Evolutionary conservation across 257 asterid species (phyloP).

Genomic region (Solanum pimpinellifolium): DNA sequence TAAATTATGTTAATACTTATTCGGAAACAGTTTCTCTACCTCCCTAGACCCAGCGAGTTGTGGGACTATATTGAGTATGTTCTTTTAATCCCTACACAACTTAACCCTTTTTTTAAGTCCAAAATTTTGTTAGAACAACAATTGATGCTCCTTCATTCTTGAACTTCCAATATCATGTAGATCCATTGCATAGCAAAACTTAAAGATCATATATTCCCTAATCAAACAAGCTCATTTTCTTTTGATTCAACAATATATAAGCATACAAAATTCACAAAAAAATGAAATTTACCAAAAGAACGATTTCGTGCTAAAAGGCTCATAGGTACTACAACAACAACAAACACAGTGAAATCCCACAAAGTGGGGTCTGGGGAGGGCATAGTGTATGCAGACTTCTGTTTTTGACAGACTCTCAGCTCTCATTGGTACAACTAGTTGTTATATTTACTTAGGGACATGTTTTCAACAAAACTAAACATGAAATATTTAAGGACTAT

Average conservation of each 20-base stretch:
- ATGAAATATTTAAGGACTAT: not conserved
- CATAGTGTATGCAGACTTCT: not conserved
- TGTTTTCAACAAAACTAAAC: not conserved
- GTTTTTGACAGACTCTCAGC: not conserved
- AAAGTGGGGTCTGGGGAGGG: not conserved
- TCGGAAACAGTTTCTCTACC: not conserved
- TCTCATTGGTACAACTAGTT: not conserved
- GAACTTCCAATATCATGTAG: not conserved
- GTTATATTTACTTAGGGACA: not conserved
- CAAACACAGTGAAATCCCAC: not conserved
- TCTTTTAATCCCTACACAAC: not conserved
- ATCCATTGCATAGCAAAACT: not conserved
- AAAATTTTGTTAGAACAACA: conserved; percentile 14
- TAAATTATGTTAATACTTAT: not conserved
- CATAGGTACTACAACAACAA: not conserved
- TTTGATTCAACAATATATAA: not conserved
- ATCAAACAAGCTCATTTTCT: not conserved
- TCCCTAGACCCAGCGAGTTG: not conserved
- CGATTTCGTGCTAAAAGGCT: not conserved
- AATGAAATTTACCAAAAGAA: not conserved
- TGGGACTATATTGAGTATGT: not conserved
- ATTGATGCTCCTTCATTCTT: conserved; percentile 16
- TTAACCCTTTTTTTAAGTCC: conserved; percentile 43
- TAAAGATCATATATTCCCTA: not conserved
- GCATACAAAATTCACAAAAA: not conserved